Base-by-base conservation (phyloP, 1,139 yeast species). In the Groenewaldozyma auringiensis region DNA sequence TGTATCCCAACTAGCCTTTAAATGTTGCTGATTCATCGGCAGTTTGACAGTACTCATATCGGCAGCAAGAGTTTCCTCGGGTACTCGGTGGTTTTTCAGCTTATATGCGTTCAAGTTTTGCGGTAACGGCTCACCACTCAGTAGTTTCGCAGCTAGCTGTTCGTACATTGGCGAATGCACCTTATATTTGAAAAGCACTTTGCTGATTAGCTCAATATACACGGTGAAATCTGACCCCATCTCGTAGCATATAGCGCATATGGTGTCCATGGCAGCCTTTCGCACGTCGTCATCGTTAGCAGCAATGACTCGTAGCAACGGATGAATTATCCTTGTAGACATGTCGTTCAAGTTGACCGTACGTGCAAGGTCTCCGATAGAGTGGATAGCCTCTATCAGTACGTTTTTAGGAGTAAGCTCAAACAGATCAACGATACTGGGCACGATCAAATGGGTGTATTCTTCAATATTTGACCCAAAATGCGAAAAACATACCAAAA, bases 381-480 rank as follows among this genome's bases (percentile, higher is more conserved):
- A 80, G 47, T 83, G 85, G 47, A 94, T 82, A 0, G 97, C 89
- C 29, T 87, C 80, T 48, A 75, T 76, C 47, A 89, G 70, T 40
- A 89, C 71, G 18, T 66, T 61, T 3, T 63, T 73, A 43, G 72
- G 76, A 3, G 86, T 81, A 49, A 69, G 76, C 60, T 92, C 96
- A 59, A 89, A 83, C 70, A 89, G 68, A 49, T 79, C 75, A 0
- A 89, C 94, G 35, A 89, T 74, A 43, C 85, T 83, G 0, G 97
- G 97, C 20, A 92, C 75, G 37, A 92, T 77, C 44, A 89, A 74
- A 62, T 88, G 96, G 8, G 83, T 78, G 58, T 84, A 87, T 51
- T 94, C 96, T 55, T 92, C 97, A 41, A 89, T 75, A 57, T 84
- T 87, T 27, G 83, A 72, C 0, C 96, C 96, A 64, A 92, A 87